These are phyloP conservation scores for Colletotrichum sojae DNA, from an alignment of 2,329 filamentous ascomycete species.

Conservation along the genomic window DNA sequence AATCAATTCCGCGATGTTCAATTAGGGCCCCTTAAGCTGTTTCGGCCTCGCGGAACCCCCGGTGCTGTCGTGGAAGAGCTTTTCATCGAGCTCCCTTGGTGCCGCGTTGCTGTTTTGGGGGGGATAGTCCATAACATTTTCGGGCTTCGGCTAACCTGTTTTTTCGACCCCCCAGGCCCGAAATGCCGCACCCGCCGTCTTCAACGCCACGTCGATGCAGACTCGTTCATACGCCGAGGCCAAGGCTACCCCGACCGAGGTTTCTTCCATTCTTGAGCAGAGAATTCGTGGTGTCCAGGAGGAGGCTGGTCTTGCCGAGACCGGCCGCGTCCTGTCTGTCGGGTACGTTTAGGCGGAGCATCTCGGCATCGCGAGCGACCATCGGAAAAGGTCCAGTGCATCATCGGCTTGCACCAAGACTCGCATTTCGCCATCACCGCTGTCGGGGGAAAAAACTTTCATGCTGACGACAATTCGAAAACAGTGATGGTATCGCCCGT, in stretches of 20 bases:
- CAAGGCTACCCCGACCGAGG: constrained; percentile 97
- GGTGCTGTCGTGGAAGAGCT: constrained; percentile 45
- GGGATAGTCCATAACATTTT: constrained; percentile 50
- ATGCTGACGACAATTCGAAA: constrained; percentile 35
- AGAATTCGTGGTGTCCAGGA: constrained; percentile 98
- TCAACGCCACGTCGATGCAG: constrained; percentile 79
- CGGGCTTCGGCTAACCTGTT: constrained; percentile 69
- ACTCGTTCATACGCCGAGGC: constrained; percentile 91
- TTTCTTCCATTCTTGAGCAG: constrained; percentile 99
- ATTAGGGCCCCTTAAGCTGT: constrained; percentile 52
- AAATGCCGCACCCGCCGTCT: constrained; percentile 84
- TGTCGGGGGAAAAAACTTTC: constrained; percentile 23
- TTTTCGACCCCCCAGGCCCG: constrained; percentile 77
- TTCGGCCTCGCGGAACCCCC: constrained; percentile 49
- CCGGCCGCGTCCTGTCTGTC: constrained; percentile 97
- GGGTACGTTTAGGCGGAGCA: constrained; percentile 78
- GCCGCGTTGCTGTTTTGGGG: constrained; percentile 47
- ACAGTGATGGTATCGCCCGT: constrained; percentile 99
- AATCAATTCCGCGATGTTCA: constrained; percentile 55
- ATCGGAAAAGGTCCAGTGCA: constrained; percentile 36
- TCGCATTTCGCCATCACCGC: constrained; percentile 36
- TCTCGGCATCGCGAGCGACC: constrained; percentile 37
- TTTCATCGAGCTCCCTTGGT: constrained; percentile 53
- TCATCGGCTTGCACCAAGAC: constrained; percentile 34
- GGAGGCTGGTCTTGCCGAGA: constrained; percentile 96